phyloP scores from a whole-genome alignment of 1,284 basidiomycete genomes.

The Ganoderma lingzhi region DNA sequence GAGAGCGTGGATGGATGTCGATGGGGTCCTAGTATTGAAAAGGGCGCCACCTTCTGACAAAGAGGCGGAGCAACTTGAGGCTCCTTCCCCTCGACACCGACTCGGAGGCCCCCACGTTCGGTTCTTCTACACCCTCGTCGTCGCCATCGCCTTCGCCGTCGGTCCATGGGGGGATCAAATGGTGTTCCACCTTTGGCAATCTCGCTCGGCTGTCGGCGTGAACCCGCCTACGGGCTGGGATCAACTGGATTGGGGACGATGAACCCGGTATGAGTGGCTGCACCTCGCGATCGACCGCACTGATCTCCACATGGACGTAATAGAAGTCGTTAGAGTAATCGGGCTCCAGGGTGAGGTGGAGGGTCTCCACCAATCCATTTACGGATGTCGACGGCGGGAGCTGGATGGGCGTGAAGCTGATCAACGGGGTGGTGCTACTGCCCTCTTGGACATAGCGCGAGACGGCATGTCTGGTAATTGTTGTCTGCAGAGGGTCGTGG shows the following conservation, averaged over 20 bases:
- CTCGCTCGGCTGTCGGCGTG: not conserved
- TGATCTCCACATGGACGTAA: not conserved
- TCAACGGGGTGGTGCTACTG: not conserved
- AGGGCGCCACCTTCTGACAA: not conserved
- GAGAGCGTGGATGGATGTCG: too few relatives aligned
- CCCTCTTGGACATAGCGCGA: not conserved
- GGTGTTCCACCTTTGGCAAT: not conserved
- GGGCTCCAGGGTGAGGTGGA: not conserved
- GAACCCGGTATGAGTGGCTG: not conserved
- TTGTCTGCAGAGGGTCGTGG: not conserved
- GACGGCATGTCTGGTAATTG: not conserved
- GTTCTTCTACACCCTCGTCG: not conserved
- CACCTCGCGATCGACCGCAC: not conserved
- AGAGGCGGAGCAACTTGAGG: not conserved
- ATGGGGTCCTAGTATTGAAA: too few relatives aligned
- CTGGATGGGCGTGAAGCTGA: not conserved
- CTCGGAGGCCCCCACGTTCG: not conserved
- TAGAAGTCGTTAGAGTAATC: not conserved
- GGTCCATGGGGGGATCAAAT: not conserved
- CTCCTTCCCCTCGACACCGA: not conserved
- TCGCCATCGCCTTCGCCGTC: not conserved
- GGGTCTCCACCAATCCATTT: not conserved
- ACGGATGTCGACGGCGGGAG: not conserved
- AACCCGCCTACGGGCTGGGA: not conserved
- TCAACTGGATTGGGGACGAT: not conserved